Evolutionary conservation across 1,284 basidiomycete species (phyloP), one percentile per base, ranked within the genome.

Genomic region (Sutorius eximius): DNA sequence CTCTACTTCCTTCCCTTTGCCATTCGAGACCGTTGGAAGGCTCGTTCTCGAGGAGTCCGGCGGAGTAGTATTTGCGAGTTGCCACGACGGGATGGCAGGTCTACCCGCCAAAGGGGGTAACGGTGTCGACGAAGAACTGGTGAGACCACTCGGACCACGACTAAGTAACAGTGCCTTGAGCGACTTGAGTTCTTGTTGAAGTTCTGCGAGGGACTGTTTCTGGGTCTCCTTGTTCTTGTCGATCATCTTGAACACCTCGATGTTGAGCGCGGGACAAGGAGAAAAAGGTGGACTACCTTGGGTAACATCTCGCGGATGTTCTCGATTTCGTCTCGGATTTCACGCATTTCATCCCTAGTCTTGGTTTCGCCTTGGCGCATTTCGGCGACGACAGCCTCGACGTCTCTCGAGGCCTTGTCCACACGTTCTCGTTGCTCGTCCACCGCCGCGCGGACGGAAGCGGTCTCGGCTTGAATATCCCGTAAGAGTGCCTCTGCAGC

Each of bases 111-210:
- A 72, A 47, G 64, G 75, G 51, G 73, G 80, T 53, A 72, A 58
- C 16, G 85, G 81, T 2, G 83, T 77, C 1, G 80, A 73, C 6
- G 81, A 75, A 3, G 78, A 77, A 45, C 73, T 74, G 7, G 83
- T 73, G 52, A 76, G 62, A 29, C 73, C 72, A n/a, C 56, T 40
- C 3, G 66, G 45, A 30, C 64, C 58, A 15, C 86, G 81, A 59
- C 88, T 93, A n/a, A 95, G 80, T 7, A 99, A 77, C 16, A 99
- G 81, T 0, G 95, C 87, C 72, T 98, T 98, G 59, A 99, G 79
- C 0, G 94, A 97, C 69, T 95, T 95, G 63, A 99, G 82, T 70
- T 99, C 96, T 63, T 93, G 87, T 68, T 98, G 95, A 16, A 99
- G 79, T 60, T 95, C 94, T 32, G 81, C 76, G 11, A 96, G 77